These are phyloP conservation scores for Cadophora malorum DNA, from an alignment of 2,329 filamentous ascomycete species.

Conservation along the genomic window DNA sequence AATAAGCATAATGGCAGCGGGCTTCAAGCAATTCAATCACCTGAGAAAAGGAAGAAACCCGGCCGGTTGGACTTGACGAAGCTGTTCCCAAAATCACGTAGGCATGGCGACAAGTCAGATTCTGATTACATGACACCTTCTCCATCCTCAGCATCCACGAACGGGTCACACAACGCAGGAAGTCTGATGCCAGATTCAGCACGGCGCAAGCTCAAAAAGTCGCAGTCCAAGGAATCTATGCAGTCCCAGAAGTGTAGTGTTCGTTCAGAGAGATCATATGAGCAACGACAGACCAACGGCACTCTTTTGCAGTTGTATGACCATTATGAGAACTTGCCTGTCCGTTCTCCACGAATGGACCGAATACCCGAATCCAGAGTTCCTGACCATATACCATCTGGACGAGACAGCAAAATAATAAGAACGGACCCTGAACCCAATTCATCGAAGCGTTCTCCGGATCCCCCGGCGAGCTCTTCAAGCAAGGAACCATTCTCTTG, in stretches of 20 bases:
- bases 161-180: slow-evolving; percentile 23
- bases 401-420: slow-evolving; percentile 3
- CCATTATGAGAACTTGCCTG: slow-evolving; percentile 39
- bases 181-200: slow-evolving; percentile 20
- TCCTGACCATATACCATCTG: slow-evolving; percentile 18
- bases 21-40: slow-evolving; percentile 6
- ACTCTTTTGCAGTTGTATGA: slow-evolving; percentile 38
- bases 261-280: slow-evolving; percentile 34
- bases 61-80: slow-evolving; percentile 42
- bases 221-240: slow-evolving; percentile 40
- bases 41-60: slow-evolving; percentile 41
- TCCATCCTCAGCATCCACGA: slow-evolving; percentile 34
- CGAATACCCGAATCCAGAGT: slow-evolving; percentile 40
- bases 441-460: slow-evolving; percentile 1
- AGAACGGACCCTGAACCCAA: background rate
- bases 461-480: slow-evolving; percentile 11
- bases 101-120: slow-evolving; percentile 30
- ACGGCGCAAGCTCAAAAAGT: slow-evolving; percentile 37
- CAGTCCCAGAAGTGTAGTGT: slow-evolving; percentile 38
- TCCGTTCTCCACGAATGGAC: slow-evolving; percentile 35
- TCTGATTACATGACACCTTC: slow-evolving; percentile 26
- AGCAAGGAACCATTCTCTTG: slow-evolving; percentile 38
- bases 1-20: slow-evolving; percentile 7
- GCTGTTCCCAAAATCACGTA: slow-evolving; percentile 41
- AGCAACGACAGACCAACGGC: slow-evolving; percentile 29